Conservation (phyloP, 2,329 filamentous ascomycete species). For the Claviceps cyperi region DNA sequence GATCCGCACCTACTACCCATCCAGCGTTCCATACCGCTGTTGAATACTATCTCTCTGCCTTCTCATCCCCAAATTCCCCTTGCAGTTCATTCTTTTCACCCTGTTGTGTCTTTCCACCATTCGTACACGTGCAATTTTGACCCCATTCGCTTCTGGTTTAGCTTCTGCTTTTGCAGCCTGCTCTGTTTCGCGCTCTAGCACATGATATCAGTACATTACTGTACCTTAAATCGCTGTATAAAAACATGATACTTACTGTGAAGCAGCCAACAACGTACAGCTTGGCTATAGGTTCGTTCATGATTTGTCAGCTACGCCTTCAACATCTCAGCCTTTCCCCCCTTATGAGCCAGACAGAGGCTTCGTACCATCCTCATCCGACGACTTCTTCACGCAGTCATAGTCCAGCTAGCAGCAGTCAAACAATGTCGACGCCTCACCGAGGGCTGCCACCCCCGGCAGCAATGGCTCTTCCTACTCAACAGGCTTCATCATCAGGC, state of each 20-base stretch:
- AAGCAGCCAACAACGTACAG: conserved; percentile 45
- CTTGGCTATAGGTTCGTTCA: conserved; percentile 47
- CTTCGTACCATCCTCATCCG: conserved; percentile 25
- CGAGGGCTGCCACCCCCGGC: conserved; percentile 55
- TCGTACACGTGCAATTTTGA: background rate
- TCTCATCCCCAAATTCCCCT: background rate
- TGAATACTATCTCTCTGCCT: background rate
- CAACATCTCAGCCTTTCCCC: conserved; percentile 39
- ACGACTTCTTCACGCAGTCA: conserved; percentile 27
- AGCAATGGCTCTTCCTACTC: conserved; percentile 45
- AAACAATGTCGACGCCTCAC: conserved; percentile 55
- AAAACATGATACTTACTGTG: conserved; percentile 44
- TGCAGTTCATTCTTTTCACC: background rate
- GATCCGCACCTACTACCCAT: background rate
- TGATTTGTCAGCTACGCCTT: conserved; percentile 46
- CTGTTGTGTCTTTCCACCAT: background rate
- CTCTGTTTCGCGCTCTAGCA: conserved; percentile 5
- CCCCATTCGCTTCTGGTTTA: no score
- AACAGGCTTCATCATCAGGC: conserved; percentile 20
- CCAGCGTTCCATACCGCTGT: background rate
- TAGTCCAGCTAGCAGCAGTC: conserved; percentile 27
- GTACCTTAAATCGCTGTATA: conserved; percentile 12
- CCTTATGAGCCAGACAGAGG: conserved; percentile 35
- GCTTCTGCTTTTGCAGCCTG: background rate
- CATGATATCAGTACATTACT: conserved; percentile 16